A percentile compares a stretch with the other conserved stretches of the same genome.
These are phyloP conservation scores for Populus hybrid DNA, from an alignment of 441 rosid genomes.

Conservation along the genomic window DNA sequence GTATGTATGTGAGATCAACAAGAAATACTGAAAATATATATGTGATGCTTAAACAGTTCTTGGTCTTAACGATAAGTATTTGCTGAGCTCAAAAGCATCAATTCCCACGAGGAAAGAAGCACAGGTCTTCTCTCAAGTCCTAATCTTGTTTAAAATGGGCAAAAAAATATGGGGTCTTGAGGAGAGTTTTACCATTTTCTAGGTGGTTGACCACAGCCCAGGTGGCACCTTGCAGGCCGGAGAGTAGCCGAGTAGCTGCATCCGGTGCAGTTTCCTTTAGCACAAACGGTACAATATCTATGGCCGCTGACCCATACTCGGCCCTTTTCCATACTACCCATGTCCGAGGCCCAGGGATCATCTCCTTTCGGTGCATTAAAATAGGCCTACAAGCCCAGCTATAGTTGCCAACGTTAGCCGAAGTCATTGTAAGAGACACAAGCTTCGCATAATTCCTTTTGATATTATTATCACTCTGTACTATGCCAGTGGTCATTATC, in stretches of 20 bases:
- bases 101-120: not conserved
- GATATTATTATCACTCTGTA: slow-evolving; percentile 44
- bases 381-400: slow-evolving; percentile 40
- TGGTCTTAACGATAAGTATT: too few species aligned
- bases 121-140: not conserved
- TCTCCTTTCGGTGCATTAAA: slow-evolving; percentile 80
- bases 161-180: not conserved
- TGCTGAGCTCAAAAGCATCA: not conserved
- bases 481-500: slow-evolving; percentile 56
- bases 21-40: not conserved
- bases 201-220: slow-evolving; percentile 87
- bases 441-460: not conserved
- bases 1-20: not conserved
- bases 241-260: slow-evolving; percentile 65
- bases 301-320: slow-evolving; percentile 86
- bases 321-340: slow-evolving; percentile 90
- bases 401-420: not conserved
- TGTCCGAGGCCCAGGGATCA: slow-evolving; percentile 78
- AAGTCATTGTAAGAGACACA: not conserved
- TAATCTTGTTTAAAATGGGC: not conserved
- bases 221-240: slow-evolving; percentile 61
- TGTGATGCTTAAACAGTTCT: too few species aligned
- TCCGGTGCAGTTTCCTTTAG: slow-evolving; percentile 60
- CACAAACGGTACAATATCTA: slow-evolving; percentile 77
- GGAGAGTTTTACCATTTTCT: slow-evolving; percentile 54